Conservation (phyloP, 2,329 filamentous ascomycete genomes). For the Trichoderma oligosporum region DNA sequence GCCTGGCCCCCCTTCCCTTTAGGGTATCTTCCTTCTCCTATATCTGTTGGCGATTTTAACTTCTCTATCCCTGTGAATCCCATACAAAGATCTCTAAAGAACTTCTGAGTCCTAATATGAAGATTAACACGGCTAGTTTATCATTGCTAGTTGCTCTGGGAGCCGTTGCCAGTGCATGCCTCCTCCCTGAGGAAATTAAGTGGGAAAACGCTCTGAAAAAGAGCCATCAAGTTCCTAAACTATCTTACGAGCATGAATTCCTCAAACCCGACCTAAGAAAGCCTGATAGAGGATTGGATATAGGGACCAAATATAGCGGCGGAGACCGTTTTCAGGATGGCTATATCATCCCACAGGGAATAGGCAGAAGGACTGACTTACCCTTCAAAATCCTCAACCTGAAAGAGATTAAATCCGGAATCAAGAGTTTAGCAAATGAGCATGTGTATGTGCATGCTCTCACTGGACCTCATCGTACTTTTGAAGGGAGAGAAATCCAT, state of each 20-base stretch:
- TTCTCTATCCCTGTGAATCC: too few species aligned
- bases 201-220: slow-evolving; percentile 12
- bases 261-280: too few species aligned
- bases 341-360: slow-evolving; percentile 32
- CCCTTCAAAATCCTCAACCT: slow-evolving; percentile 45
- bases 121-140: too few species aligned
- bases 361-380: slow-evolving; percentile 34
- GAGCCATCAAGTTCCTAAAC: not conserved
- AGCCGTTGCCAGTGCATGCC: slow-evolving; percentile 30
- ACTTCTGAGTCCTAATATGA: not conserved
- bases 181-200: slow-evolving; percentile 37
- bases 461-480: slow-evolving; percentile 42
- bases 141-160: too few species aligned
- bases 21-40: too few species aligned
- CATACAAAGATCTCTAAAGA: too few species aligned
- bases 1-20: too few species aligned
- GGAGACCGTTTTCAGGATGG: slow-evolving; percentile 43
- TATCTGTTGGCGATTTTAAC: too few species aligned
- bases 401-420: slow-evolving; percentile 42
- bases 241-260: too few species aligned
- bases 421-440: slow-evolving; percentile 40
- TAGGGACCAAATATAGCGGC: slow-evolving; percentile 32
- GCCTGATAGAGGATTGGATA: slow-evolving; percentile 26
- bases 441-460: slow-evolving; percentile 39
- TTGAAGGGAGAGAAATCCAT: slow-evolving; percentile 39